These are phyloP conservation scores for Fusarium nanum DNA, from an alignment of 2,329 filamentous ascomycete genomes.

Conservation along the genomic window DNA sequence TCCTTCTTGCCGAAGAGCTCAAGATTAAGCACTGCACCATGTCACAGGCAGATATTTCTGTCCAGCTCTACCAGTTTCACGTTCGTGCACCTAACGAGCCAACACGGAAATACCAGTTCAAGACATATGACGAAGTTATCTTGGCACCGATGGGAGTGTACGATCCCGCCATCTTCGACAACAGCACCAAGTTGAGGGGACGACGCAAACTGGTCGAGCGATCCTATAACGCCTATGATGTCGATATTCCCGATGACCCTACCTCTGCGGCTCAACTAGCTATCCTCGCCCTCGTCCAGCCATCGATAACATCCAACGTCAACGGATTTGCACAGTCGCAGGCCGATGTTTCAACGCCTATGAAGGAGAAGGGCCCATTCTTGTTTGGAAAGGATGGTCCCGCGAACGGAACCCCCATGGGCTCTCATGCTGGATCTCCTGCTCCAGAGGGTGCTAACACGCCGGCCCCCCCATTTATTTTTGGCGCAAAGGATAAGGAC, in stretches of 20 bases:
- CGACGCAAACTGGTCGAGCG: conserved; percentile 85
- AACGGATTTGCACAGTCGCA: conserved; percentile 59
- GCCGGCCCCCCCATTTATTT: conserved; percentile 69
- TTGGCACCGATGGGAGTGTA: conserved; percentile 97
- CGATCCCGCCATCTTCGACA: conserved; percentile 87
- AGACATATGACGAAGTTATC: conserved; percentile 95
- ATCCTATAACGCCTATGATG: conserved; percentile 94
- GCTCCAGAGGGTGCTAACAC: conserved; percentile 81
- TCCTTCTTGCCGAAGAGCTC: conserved; percentile 91
- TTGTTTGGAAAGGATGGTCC: conserved; percentile 75
- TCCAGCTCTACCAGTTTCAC: conserved; percentile 90
- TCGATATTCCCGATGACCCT: conserved; percentile 87
- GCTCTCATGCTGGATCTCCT: conserved; percentile 88
- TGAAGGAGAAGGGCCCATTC: conserved; percentile 74
- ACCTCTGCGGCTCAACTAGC: conserved; percentile 84
- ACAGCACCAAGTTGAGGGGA: conserved; percentile 80
- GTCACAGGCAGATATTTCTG: conserved; percentile 88
- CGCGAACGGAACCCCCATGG: conserved; percentile 81
- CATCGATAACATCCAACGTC: conserved; percentile 62
- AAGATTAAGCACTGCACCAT: conserved; percentile 95
- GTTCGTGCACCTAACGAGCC: conserved; percentile 88
- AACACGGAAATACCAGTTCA: conserved; percentile 93
- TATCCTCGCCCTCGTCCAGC: conserved; percentile 69
- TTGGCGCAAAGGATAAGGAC: conserved; percentile 60
- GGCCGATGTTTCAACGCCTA: conserved; percentile 66